Evolutionary conservation across 139 green algal species (phyloP).

Genomic region (Haematococcus lacustris): DNA sequence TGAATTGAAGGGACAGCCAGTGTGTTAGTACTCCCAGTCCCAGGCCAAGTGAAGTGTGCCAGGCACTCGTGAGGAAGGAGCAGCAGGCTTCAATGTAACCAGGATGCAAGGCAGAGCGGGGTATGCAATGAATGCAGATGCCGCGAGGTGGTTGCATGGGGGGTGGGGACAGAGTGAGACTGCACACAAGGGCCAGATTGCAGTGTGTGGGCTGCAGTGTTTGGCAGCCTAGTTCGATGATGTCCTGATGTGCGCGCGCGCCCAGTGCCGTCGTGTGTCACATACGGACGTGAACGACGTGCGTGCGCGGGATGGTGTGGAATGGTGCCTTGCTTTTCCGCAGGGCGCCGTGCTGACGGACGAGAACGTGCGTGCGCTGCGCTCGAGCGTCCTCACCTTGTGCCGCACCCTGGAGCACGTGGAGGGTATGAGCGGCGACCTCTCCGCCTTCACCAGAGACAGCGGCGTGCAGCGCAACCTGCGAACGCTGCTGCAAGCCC

Average conservation of each 20-base stretch:
- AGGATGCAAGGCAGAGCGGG: no score
- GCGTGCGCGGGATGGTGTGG: neutral
- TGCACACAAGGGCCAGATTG: no score
- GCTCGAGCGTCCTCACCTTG: constrained; percentile 69
- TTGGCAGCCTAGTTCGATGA: neutral
- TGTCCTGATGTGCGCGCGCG: neutral
- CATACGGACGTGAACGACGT: constrained; percentile 5
- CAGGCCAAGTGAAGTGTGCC: no score
- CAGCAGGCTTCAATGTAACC: no score
- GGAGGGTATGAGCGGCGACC: constrained; percentile 57
- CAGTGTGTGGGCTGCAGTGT: neutral
- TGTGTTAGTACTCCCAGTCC: no score
- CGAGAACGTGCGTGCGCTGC: constrained; percentile 81
- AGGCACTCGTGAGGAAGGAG: no score
- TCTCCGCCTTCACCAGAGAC: constrained; percentile 68
- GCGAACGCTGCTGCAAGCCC: constrained; percentile 79
- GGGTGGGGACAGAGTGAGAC: no score
- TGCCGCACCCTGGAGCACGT: constrained; percentile 68
- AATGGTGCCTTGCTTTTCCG: neutral
- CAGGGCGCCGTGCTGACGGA: constrained; percentile 73
- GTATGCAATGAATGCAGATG: no score
- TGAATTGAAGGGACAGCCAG: no score
- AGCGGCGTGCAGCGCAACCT: constrained; percentile 70
- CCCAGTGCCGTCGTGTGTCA: neutral
- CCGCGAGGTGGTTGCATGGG: no score